These are phyloP conservation scores for Blastomyces parvus DNA, from an alignment of 2,329 filamentous ascomycete genomes.

Conservation along the genomic window DNA sequence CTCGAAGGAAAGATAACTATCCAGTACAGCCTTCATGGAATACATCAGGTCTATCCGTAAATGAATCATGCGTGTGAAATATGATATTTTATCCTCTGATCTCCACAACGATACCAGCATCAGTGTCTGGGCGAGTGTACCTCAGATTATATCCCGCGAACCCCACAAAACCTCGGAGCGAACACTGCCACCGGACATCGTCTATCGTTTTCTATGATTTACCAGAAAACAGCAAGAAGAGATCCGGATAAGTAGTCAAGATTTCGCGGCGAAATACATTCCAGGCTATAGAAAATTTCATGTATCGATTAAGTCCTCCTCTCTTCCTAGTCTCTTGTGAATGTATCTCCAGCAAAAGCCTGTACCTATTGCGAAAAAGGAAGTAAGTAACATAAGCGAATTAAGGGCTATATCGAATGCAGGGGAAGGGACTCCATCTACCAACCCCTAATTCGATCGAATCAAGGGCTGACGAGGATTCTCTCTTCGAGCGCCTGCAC, in stretches of 20 bases:
- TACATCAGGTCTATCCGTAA: not conserved
- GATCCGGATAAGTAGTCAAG: not conserved
- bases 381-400: not conserved
- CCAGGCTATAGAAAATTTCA: constrained; percentile 3
- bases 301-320: constrained; percentile 1
- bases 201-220: not conserved
- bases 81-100: not conserved
- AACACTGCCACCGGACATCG: not conserved
- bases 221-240: not conserved
- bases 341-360: not conserved
- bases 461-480: not conserved
- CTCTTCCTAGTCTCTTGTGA: constrained; percentile 1
- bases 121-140: constrained; percentile 11
- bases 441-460: not conserved
- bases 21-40: not conserved
- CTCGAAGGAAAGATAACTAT: not conserved
- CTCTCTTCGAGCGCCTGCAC: not conserved
- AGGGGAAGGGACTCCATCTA: constrained; percentile 2
- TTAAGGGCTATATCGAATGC: not conserved
- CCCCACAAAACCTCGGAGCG: constrained; percentile 12
- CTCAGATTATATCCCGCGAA: constrained; percentile 17
- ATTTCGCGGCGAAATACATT: constrained; percentile 9
- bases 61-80: not conserved
- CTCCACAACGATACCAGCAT: not conserved
- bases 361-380: not conserved